Evolutionary conservation across 2,329 filamentous ascomycete species (phyloP), one percentile per base, ranked within the genome.

Genomic region (Trichothecium sympodiale): DNA sequence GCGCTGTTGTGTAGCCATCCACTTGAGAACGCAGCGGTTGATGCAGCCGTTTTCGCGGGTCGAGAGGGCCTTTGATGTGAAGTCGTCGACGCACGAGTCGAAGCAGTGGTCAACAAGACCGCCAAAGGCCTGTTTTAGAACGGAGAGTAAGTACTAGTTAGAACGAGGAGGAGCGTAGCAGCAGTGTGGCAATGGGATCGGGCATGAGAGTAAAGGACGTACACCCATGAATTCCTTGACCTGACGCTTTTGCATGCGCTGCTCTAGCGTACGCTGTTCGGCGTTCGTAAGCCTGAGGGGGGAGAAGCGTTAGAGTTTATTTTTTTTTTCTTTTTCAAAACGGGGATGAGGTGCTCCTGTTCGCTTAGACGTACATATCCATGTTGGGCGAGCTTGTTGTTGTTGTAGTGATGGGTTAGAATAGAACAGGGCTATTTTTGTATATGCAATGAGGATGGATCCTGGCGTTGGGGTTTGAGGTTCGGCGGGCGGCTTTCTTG

Each of bases 211-310:
- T n/a, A n/a, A n/a, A n/a, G n/a, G n/a, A 71, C 85, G 50, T 73
- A 96, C 91, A 53, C 77, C 83, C 81, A 96, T 94, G 59, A 98
- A 96, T 59, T 96, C 89, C 69, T 94, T 94, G 73, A 98, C 85
- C 67, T 98, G 91, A 66, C 91, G 93, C 67, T 84, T 83, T 70
- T 96, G 87, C 77, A 98, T 88, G 63, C 91, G 86, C 65, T 77
- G 67, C 64, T 94, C 82, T 57, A 98, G 83, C 72, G 91, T 85
- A 66, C 85, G 83, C 70, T 93, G 84, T 71, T 96, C 89, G 52
- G 77, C 61, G 52, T 71, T 58, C 49, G 75, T 84, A 57, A 94
- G 81, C 58, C 69, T 71, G 42, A 29, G 15, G 34, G 20, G 9
- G 28, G n/a, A n/a, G n/a, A n/a, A n/a, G n/a, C n/a, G n/a, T 35